Base-by-base conservation (phyloP, 345 rosid species). In the Populus davidiana region DNA sequence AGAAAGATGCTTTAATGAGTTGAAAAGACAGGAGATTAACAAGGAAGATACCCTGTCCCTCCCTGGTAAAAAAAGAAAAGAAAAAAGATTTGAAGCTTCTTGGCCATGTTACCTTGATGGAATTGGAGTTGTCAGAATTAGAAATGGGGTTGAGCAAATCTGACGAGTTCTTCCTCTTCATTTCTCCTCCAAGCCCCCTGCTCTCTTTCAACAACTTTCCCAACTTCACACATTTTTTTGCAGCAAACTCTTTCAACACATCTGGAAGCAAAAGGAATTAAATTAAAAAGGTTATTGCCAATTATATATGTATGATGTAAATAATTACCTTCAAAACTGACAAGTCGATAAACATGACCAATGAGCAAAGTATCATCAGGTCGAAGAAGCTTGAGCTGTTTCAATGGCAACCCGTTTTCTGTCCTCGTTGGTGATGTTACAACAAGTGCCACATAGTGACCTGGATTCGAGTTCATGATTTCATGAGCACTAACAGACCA, bases 301-400 rank as follows among this genome's bases (percentile, higher is more conserved):
- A 21, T 71, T 29, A 13, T 7, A 14, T 23, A 8, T 11, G 56
- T 25, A 2, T 43, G 10, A 47, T 4, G 50, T 47, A 14, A 13
- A 12, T 47, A 47, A 13, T 10, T 72, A 80, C 97, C 98, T 89
- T 94, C 90, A 71, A 92, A 94, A 84, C 94, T 92, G 65, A 94
- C 79, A 66, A 92, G 97, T 59, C 93, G 86, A 47, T 94, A 94
- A 52, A 88, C 92, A 3, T 86, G 89, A 29, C 98, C 97, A 62
- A 94, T 85, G 27, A 86, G 82, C 72, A 94, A 67, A 59, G 97
- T 89, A 64, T 91, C 96, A 1, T 88, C 86, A 0, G 97, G 96
- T 59, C 93, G 88, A 54, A 92, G 86, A 76, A 94, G 98, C 90
- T 89, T 94, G 49, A 91, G 96, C 75, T 94, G 97, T 76, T 90